Conservation (phyloP, 2,329 filamentous ascomycete species). For the Sarocladiaceae sp. region DNA sequence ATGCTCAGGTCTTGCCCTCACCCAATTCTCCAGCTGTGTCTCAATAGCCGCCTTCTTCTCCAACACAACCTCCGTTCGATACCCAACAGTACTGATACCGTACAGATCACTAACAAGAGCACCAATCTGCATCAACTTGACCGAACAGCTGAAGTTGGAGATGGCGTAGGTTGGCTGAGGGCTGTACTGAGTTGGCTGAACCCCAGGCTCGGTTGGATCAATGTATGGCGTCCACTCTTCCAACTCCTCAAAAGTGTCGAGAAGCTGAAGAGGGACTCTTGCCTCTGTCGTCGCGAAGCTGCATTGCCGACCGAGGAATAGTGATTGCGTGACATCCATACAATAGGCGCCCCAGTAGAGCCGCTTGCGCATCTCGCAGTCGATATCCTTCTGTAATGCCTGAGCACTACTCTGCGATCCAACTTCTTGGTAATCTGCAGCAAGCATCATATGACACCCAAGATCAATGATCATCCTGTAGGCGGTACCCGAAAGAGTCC, state of each 20-base stretch:
- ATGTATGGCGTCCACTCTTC: constrained; percentile 29
- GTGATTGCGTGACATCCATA: constrained; percentile 26
- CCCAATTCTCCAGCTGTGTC: constrained; percentile 10
- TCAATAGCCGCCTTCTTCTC: constrained; percentile 9
- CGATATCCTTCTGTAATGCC: constrained; percentile 20
- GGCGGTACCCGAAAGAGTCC: constrained; percentile 29
- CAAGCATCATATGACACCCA: constrained; percentile 29
- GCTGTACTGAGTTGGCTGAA: constrained; percentile 14
- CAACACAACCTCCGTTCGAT: not conserved
- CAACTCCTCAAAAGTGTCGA: constrained; percentile 29
- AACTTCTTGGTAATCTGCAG: constrained; percentile 19
- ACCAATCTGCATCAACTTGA: constrained; percentile 22
- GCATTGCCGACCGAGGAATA: constrained; percentile 27
- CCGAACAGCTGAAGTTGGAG: constrained; percentile 22
- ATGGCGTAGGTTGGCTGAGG: constrained; percentile 23
- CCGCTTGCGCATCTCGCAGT: constrained; percentile 28
- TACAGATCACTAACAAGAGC: constrained; percentile 13
- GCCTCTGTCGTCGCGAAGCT: constrained; percentile 27
- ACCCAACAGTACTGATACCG: constrained; percentile 5
- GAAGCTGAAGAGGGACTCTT: constrained; percentile 23
- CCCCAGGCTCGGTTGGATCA: constrained; percentile 13
- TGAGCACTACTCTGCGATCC: constrained; percentile 18
- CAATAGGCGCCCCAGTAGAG: constrained; percentile 31
- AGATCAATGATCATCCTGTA: constrained; percentile 34
- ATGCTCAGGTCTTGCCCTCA: constrained; percentile 4